These are phyloP conservation scores for Calocera cornea DNA, from an alignment of 768 basidiomycete species.

Conservation along the genomic window DNA sequence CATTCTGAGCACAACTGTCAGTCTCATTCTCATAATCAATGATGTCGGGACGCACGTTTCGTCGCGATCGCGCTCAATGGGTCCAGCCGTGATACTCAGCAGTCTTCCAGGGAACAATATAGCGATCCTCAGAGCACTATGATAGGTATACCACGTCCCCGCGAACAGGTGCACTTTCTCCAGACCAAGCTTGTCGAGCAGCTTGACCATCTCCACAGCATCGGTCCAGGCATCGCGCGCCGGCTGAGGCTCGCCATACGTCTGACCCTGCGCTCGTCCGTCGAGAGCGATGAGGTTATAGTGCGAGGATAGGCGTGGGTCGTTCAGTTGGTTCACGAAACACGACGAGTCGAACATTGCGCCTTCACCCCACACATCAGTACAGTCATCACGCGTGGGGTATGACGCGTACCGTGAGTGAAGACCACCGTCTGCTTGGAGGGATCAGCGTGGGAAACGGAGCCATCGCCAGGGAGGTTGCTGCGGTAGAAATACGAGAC, in stretches of 20 bases:
- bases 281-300: slow-evolving; percentile 16
- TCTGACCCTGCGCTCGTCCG: slow-evolving; percentile 11
- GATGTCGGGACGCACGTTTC: background rate
- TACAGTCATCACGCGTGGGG: background rate
- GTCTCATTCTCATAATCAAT: background rate
- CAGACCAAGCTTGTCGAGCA: background rate
- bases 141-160: background rate
- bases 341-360: background rate
- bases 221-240: background rate
- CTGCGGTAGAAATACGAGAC: slow-evolving; percentile 1
- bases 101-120: background rate
- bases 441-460: background rate
- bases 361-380: background rate
- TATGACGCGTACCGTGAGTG: background rate
- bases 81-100: background rate
- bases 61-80: background rate
- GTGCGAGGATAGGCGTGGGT: slow-evolving; percentile 12
- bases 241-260: background rate
- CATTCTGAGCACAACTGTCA: background rate
- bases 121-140: background rate
- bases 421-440: background rate
- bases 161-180: background rate
- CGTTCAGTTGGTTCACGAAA: slow-evolving; percentile 11
- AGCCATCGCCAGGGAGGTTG: slow-evolving; percentile 6
- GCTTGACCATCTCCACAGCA: background rate